These are phyloP conservation scores for Xylaria arbuscula DNA, from an alignment of 2,329 filamentous ascomycete genomes.

Conservation along the genomic window DNA sequence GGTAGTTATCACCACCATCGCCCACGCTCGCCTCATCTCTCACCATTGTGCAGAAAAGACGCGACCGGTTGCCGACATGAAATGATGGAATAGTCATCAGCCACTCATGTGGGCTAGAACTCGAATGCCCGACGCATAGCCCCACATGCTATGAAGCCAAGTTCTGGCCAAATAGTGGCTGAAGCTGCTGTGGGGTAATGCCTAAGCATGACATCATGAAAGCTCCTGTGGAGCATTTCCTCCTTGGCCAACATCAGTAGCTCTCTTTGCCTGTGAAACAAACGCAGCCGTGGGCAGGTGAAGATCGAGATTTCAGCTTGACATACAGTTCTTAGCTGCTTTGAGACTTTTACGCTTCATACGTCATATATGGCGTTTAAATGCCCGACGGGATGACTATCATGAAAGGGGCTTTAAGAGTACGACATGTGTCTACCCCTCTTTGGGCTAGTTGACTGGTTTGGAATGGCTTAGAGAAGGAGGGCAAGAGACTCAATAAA, in stretches of 20 bases:
- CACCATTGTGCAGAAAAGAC: too few species aligned
- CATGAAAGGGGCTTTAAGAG: background rate
- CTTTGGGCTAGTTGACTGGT: background rate
- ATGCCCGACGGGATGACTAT: background rate
- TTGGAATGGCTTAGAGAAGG: background rate
- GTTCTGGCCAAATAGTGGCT: constrained; percentile 18
- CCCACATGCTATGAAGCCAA: background rate
- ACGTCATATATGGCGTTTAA: constrained; percentile 26
- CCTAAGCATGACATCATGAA: constrained; percentile 46
- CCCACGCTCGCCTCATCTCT: too few species aligned
- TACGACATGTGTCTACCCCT: background rate
- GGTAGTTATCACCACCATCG: too few species aligned
- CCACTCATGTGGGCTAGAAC: background rate
- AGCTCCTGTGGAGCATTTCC: constrained; percentile 41
- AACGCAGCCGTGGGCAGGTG: background rate
- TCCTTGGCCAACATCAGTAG: constrained; percentile 35
- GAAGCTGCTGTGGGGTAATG: constrained; percentile 27
- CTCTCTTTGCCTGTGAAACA: constrained; percentile 12
- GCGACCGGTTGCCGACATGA: too few species aligned
- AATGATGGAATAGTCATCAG: background rate
- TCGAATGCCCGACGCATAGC: background rate
- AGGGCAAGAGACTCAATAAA: background rate
- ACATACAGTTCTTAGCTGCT: constrained; percentile 1
- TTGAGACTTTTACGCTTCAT: constrained; percentile 1
- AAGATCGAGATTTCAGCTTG: constrained; percentile 31